Evolutionary conservation across 2,329 filamentous ascomycete species (phyloP).

Genomic region (Ilyonectria mors-panacis): DNA sequence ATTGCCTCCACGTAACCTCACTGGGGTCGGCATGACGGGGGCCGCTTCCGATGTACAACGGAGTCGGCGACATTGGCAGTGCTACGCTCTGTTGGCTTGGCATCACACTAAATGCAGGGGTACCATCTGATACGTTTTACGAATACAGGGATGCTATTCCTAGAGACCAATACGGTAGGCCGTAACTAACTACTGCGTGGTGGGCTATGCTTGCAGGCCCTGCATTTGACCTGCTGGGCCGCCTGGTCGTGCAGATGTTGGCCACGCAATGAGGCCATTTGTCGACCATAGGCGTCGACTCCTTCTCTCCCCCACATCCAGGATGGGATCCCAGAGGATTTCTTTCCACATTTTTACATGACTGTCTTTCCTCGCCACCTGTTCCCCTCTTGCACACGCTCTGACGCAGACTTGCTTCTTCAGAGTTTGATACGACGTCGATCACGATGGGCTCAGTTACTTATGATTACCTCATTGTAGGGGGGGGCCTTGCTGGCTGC

Average conservation of each 20-base stretch:
- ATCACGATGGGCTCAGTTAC: slow-evolving; percentile 7
- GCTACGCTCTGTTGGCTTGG: neutral
- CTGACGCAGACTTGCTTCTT: slow-evolving; percentile 23
- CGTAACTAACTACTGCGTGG: neutral
- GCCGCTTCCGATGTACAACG: neutral
- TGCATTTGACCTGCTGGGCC: neutral
- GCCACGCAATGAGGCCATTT: neutral
- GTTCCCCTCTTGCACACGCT: neutral
- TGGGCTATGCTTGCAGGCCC: neutral
- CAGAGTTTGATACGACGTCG: neutral
- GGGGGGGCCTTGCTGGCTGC: slow-evolving; percentile 52
- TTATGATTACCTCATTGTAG: slow-evolving; percentile 51
- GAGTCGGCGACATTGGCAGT: neutral
- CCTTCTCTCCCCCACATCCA: neutral
- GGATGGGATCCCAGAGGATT: neutral
- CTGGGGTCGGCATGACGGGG: neutral
- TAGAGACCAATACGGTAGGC: neutral
- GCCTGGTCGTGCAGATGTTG: neutral
- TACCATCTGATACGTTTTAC: neutral
- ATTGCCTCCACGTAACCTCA: neutral
- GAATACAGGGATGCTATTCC: slow-evolving; percentile 1
- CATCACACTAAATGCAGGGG: neutral
- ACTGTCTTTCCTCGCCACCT: slow-evolving; percentile 7
- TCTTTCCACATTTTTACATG: slow-evolving; percentile 2
- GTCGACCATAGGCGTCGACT: neutral